Base-by-base conservation (phyloP, 352 stramenopile species). In the Phytophthora sansomeana region DNA sequence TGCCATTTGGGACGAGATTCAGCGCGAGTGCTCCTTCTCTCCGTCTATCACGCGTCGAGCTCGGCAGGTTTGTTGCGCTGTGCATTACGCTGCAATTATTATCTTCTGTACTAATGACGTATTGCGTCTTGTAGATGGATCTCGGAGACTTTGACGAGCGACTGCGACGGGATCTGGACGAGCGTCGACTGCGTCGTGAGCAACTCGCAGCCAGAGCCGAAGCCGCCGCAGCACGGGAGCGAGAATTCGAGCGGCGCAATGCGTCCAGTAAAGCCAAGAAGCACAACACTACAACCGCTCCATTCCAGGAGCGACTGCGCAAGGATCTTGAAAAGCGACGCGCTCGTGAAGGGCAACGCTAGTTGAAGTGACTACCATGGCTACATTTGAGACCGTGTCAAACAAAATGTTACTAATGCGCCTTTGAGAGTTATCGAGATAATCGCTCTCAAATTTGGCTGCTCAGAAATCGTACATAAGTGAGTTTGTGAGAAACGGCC, bases 141-240 rank as follows among this genome's bases (percentile, higher is more conserved):
- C 63, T 91, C 14, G 75, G 67, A 1, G 70, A 78, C 42, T 92
- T 92, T 60, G 77, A 91, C 38, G 82, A 90, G 11, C 72, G 84
- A 11, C 50, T 91, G 17, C 71, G 70, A 16, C 77, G 80, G 0
- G 80, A 92, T 48, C 67, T 91, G 19, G 80, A 85, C 58, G 67
- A 77, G 8, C 76, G 80, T 4, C 68, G 69, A 6, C 35, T 77
- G 1, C 78, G 78, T 9, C 69, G 67, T 8, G 67, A 83, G 30
- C 81, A 87, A 32, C 28, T 74, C 5, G 63, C 30, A 57, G 61
- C 63, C 1, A 63, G 69, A 26, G 42, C 64, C 0, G 41, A 59
- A 21, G 63, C 55, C 29, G 64, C 66, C 16, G 49, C 50, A 41
- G 35, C 48, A 30, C 61, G 35, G 49, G 52, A 47, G 21, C 28